These are phyloP conservation scores for Neocallimastix lanati DNA, from an alignment of 192 early-diverging fungal species.

Conservation along the genomic window DNA sequence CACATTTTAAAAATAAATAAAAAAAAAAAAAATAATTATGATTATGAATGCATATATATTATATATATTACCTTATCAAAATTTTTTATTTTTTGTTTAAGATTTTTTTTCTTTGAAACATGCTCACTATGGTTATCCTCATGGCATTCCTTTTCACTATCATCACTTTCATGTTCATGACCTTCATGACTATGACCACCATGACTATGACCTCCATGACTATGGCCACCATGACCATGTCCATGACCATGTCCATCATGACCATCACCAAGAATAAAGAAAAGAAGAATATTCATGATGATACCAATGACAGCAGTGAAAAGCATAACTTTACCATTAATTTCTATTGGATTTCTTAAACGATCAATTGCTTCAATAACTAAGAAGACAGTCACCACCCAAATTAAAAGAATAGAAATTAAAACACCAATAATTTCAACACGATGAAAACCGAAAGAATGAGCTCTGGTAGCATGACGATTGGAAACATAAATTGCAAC, in stretches of 20 bases:
- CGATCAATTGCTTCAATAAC: slow-evolving; percentile 53
- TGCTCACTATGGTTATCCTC: not conserved
- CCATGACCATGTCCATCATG: slow-evolving; percentile 31
- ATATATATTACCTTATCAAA: not conserved
- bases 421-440: slow-evolving; percentile 65
- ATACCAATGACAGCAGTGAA: slow-evolving; percentile 53
- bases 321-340: slow-evolving; percentile 54
- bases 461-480: slow-evolving; percentile 36
- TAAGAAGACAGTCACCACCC: slow-evolving; percentile 48
- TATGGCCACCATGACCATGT: slow-evolving; percentile 18
- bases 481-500: slow-evolving; percentile 41
- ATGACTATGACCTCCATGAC: slow-evolving; percentile 20
- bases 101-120: not conserved
- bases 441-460: slow-evolving; percentile 58
- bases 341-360: slow-evolving; percentile 31
- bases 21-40: too few species aligned
- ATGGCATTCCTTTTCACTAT: not conserved
- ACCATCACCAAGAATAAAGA: slow-evolving; percentile 12
- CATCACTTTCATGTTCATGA: slow-evolving; percentile 10
- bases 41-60: too few species aligned
- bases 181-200: slow-evolving; percentile 14
- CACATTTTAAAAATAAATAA: too few species aligned
- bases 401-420: slow-evolving; percentile 56
- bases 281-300: slow-evolving; percentile 51
- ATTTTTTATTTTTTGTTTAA: not conserved